A percentile compares a stretch with the other conserved stretches of the same genome.
phyloP scores from a whole-genome alignment of 768 basidiomycete genomes.

The Gloeopeniophorella convolvens region DNA sequence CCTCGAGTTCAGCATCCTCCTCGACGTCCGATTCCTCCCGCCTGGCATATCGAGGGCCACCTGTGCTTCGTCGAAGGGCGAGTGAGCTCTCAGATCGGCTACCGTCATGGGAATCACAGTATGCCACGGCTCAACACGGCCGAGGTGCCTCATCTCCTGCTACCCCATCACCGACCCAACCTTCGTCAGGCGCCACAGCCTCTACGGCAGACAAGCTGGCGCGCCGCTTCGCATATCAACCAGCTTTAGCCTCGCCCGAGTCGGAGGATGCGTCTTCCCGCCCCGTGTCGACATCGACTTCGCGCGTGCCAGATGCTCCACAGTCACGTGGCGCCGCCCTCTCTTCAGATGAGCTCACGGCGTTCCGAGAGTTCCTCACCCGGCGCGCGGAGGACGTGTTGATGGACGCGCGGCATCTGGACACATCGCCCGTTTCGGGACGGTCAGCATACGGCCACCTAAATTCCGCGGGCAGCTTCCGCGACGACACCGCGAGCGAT shows the following conservation, averaged over 20 bases:
- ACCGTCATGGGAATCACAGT: not conserved
- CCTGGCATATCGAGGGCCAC: not conserved
- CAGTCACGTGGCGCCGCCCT: not conserved
- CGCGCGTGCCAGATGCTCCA: not conserved
- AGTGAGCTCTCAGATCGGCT: not conserved
- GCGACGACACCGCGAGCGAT: constrained; percentile 15
- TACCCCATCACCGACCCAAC: not conserved
- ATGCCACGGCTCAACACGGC: not conserved
- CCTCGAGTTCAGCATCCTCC: not conserved
- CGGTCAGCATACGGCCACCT: no score
- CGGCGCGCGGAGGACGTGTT: constrained; percentile 4
- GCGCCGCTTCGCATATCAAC: not conserved
- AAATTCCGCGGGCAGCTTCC: not conserved
- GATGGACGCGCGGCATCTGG: not conserved
- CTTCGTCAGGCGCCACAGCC: not conserved
- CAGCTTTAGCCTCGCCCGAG: not conserved
- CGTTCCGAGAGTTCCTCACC: constrained; percentile 9
- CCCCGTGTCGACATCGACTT: not conserved
- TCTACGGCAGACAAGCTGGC: not conserved
- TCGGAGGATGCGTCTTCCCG: not conserved
- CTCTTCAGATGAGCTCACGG: constrained; percentile 12
- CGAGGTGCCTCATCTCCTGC: not conserved
- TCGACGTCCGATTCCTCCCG: not conserved
- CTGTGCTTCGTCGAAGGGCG: constrained; percentile 4
- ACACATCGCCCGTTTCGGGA: not conserved